These are phyloP conservation scores for Diaporthe longicolla DNA, from an alignment of 2,329 filamentous ascomycete genomes.

Conservation along the genomic window DNA sequence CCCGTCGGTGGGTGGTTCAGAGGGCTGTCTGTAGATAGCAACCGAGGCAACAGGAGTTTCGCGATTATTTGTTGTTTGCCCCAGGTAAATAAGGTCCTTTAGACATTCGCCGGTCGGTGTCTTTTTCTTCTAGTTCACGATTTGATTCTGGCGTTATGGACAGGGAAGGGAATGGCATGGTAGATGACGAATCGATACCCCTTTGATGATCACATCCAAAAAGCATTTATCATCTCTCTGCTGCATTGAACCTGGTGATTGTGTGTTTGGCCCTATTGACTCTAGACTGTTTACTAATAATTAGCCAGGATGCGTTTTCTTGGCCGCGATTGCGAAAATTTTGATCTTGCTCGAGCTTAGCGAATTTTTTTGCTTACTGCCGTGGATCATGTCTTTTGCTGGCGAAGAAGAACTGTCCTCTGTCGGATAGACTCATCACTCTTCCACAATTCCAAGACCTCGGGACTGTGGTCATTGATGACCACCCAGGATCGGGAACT, in stretches of 20 bases:
- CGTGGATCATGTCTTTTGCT: no score
- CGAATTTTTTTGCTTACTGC: no score
- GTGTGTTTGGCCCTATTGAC: not conserved
- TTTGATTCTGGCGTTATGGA: slow-evolving; percentile 22
- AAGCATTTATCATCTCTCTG: no score
- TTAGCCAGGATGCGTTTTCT: no score
- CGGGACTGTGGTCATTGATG: not conserved
- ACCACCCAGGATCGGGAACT: not conserved
- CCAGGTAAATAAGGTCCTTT: not conserved
- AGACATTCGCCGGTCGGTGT: slow-evolving; percentile 28
- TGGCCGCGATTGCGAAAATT: no score
- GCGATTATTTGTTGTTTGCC: not conserved
- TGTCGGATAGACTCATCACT: not conserved
- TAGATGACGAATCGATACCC: slow-evolving; percentile 24
- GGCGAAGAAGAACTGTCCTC: no score
- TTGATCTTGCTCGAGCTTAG: no score
- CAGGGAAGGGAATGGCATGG: slow-evolving; percentile 7
- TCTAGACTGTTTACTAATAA: no score
- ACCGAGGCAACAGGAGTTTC: not conserved
- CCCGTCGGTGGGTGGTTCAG: not conserved
- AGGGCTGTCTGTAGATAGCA: slow-evolving; percentile 27
- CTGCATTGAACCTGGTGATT: not conserved
- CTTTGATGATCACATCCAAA: not conserved
- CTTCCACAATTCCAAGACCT: not conserved
- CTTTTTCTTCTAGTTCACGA: not conserved